Evolutionary conservation across 2,329 filamentous ascomycete species (phyloP).

Genomic region (Xylaria sp.): DNA sequence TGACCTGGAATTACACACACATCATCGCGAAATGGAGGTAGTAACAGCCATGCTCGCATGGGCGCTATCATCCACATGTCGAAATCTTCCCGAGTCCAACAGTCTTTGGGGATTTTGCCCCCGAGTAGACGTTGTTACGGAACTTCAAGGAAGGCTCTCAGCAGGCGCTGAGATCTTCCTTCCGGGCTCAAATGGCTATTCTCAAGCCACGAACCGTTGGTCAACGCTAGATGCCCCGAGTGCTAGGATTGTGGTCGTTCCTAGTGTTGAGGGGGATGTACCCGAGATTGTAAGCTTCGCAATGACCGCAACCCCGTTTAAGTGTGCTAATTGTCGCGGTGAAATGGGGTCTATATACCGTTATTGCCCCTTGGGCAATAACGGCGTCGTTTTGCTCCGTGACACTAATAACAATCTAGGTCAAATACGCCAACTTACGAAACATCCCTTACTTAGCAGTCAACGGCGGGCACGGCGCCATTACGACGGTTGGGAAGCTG

Average conservation of each 20-base stretch:
- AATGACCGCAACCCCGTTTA: too few species aligned
- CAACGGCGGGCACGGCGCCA: conserved; percentile 48
- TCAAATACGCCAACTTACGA: conserved; percentile 48
- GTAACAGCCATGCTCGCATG: background rate
- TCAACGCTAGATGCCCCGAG: conserved; percentile 50
- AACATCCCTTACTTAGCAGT: conserved; percentile 47
- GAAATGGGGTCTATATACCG: too few species aligned
- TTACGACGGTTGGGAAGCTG: conserved; percentile 46
- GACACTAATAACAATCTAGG: background rate
- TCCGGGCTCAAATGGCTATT: conserved; percentile 49
- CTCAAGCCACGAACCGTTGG: conserved; percentile 49
- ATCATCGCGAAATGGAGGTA: background rate
- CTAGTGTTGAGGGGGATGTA: conserved; percentile 55
- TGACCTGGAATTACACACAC: too few species aligned
- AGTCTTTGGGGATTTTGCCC: background rate
- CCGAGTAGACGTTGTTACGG: background rate
- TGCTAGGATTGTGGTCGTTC: conserved; percentile 53
- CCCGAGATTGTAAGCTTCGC: conserved; percentile 49
- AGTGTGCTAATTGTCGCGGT: too few species aligned
- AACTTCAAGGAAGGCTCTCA: conserved; percentile 42
- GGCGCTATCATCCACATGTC: background rate
- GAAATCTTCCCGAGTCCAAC: background rate
- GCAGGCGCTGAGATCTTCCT: conserved; percentile 48
- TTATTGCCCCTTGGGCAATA: too few species aligned
- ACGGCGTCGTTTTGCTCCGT: too few species aligned